Evolutionary conservation across 768 basidiomycete species (phyloP).

Genomic region (Paxillus ammoniavirescens): DNA sequence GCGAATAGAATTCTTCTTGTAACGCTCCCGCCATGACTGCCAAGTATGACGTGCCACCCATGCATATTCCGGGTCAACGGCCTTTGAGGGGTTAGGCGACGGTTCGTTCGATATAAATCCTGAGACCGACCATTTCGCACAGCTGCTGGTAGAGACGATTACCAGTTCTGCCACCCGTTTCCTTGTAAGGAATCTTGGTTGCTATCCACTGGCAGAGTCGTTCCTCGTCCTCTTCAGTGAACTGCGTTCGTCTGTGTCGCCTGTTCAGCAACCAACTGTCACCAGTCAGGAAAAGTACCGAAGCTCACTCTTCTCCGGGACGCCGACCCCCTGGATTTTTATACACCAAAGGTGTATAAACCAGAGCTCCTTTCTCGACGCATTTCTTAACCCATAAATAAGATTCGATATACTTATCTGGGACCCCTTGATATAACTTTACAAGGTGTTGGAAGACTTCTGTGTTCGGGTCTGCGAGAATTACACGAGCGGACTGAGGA

Average conservation of each 20-base stretch:
- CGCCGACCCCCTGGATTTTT: conserved; percentile 83
- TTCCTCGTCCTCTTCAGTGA: conserved; percentile 74
- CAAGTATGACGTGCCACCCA: conserved; percentile 86
- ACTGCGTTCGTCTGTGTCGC: conserved; percentile 64
- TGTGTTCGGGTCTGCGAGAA: conserved; percentile 78
- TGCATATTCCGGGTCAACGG: conserved; percentile 64
- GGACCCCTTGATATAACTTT: conserved; percentile 65
- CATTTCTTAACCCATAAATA: conserved; percentile 85
- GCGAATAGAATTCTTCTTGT: conserved; percentile 76
- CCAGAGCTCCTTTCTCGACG: conserved; percentile 61
- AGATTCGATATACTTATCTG: conserved; percentile 76
- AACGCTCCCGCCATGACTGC: conserved; percentile 89
- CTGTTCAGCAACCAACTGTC: background rate
- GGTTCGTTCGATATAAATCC: background rate
- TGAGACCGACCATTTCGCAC: conserved; percentile 58
- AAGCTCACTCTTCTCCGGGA: conserved; percentile 73
- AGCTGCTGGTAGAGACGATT: conserved; percentile 83
- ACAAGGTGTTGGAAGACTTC: conserved; percentile 74
- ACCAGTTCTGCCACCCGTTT: conserved; percentile 78
- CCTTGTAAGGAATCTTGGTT: conserved; percentile 78
- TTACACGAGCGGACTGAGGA: conserved; percentile 68
- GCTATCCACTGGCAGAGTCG: conserved; percentile 79
- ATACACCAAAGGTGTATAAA: conserved; percentile 75
- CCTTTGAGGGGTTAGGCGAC: conserved; percentile 35
- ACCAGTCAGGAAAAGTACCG: background rate